Base-by-base conservation (phyloP, 495 filamentous ascomycete species). In the Penicillium macrosclerotiorum region DNA sequence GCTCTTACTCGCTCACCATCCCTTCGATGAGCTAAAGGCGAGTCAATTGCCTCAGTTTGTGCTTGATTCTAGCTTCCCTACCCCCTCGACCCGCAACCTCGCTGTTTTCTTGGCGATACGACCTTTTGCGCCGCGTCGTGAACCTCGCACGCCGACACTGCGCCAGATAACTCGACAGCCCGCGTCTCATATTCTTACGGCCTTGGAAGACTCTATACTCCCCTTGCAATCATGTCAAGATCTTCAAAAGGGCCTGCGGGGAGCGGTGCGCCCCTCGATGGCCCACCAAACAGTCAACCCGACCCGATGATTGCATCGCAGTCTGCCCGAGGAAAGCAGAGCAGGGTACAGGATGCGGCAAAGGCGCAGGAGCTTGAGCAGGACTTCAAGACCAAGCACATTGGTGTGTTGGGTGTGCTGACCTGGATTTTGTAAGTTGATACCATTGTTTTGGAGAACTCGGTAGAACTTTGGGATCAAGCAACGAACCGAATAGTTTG, bases 391-490 rank as follows among this genome's bases (percentile, higher is more conserved):
- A 32, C 44, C 5, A 73, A 66, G 34, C 71, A 74, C 30, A 14
- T 72, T 22, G 61, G 69, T 20, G 50, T 69, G n/a, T 34, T 74
- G 31, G 69, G 69, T 25, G 62, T 73, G 32, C 54, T 74, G 40
- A 51, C 43, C 12, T 74, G 71, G 71, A 65, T 74, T 39, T 36
- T 72, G 71, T 74, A 57, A 73, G 71, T 58, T n/a, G 2, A 19
- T 9, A n/a, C n/a, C n/a, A 22, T 30, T 1, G 7, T 6, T 14
- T 12, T 23, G 37, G 7, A 9, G 5, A 8, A 14, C 9, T 17
- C 12, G 25, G 13, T n/a, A 32, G 23, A 19, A 26, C 25, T 42
- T 34, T 25, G 8, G 26, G 13, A 20, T 24, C 14, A 37, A 41
- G 17, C 5, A 37, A 17, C 22, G 7, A 14, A 8, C 3, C 18